Evolutionary conservation across 371 early-diverging fungal genomes (phyloP).

Genomic region (Saksenaea oblongispora): DNA sequence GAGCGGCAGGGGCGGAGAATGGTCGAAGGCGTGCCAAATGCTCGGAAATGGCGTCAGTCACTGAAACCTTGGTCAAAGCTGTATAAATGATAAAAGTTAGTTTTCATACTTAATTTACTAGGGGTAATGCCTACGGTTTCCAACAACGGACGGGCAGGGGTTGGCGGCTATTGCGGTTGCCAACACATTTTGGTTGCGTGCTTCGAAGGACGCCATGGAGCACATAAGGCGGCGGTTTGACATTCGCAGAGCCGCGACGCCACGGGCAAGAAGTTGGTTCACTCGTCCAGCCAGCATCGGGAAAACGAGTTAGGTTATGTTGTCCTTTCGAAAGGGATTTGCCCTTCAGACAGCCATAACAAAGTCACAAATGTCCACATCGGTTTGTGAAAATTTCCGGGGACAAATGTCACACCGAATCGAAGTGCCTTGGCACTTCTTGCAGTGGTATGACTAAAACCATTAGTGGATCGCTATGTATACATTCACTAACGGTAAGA

Average conservation of each 20-base stretch:
- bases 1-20: constrained; percentile 40
- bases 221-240: neutral
- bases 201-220: neutral
- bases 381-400: too few relatives aligned
- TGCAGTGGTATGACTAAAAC: too few relatives aligned
- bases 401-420: too few relatives aligned
- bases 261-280: constrained; percentile 2
- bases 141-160: neutral
- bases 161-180: neutral
- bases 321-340: too few relatives aligned
- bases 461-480: too few relatives aligned
- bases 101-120: neutral
- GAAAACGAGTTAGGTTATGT: neutral
- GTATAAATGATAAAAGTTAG: neutral
- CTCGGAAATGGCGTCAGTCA: constrained; percentile 22
- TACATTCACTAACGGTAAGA: too few relatives aligned
- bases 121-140: neutral
- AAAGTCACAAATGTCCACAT: too few relatives aligned
- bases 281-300: constrained; percentile 4
- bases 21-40: constrained; percentile 42
- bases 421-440: too few relatives aligned
- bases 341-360: too few relatives aligned
- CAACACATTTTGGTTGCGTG: neutral
- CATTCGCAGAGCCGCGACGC: neutral
- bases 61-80: constrained; percentile 1